These are phyloP conservation scores for Barnettozyma siamensis DNA, from an alignment of 805 yeast genomes.

Conservation along the genomic window DNA sequence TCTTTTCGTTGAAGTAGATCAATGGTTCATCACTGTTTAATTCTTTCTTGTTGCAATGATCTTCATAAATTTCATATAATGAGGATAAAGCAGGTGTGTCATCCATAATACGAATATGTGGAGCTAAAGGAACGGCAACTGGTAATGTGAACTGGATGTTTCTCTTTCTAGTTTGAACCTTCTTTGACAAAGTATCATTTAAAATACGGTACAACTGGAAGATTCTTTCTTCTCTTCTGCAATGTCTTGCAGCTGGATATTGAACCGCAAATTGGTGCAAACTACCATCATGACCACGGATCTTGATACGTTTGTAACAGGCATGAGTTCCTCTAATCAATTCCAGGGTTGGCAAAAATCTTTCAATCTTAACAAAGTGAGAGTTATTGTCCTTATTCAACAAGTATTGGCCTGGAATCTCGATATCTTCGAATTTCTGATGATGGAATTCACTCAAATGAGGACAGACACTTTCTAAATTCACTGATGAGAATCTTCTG, in stretches of 20 bases:
- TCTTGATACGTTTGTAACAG: constrained; percentile 81
- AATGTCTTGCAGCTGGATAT: constrained; percentile 95
- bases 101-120: constrained; percentile 88
- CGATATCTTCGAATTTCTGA: constrained; percentile 96
- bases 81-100: constrained; percentile 68
- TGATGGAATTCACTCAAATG: constrained; percentile 96
- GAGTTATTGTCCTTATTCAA: constrained; percentile 79
- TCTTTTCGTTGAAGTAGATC: constrained; percentile 75
- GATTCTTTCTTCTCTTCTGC: constrained; percentile 92
- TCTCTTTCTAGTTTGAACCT: constrained; percentile 85
- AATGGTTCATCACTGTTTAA: constrained; percentile 86
- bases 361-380: constrained; percentile 90
- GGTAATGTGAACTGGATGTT: constrained; percentile 83
- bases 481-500: constrained; percentile 70
- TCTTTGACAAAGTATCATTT: constrained; percentile 71
- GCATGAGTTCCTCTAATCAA: constrained; percentile 85
- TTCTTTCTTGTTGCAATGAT: constrained; percentile 66
- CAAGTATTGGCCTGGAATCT: constrained; percentile 94
- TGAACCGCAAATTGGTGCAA: constrained; percentile 92
- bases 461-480: constrained; percentile 87
- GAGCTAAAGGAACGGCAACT: constrained; percentile 87
- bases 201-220: constrained; percentile 88
- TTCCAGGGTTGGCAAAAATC: constrained; percentile 86
- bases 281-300: constrained; percentile 92
- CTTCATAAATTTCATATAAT: constrained; percentile 82